Evolutionary conservation across 768 basidiomycete genomes (phyloP), one percentile per base, ranked within the genome.

Genomic region (Punctularia strigosozonata): DNA sequence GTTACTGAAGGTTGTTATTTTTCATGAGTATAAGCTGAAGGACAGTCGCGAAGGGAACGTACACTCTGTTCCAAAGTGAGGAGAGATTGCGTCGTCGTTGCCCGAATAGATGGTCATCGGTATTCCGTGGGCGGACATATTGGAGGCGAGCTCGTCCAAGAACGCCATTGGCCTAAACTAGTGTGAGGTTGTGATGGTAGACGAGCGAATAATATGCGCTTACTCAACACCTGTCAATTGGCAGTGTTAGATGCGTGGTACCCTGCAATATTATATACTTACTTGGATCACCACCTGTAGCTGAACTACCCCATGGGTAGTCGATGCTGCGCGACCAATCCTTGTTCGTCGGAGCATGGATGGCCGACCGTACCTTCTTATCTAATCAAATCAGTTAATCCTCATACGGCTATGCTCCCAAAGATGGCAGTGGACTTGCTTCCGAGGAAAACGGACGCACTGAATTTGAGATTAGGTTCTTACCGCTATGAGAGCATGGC

Each of bases 301-400:
- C 38, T 57, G 49, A 22, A 58, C 51, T 49, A 43, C 48, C 50
- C 47, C 65, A 58, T 2, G 62, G 58, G 50, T 59, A 69, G 40
- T 42, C 21, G 40, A 65, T 53, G 25, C 38, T 51, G 25, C 46
- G 43, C 0, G 22, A 25, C 69, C 70, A 71, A 25, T 71, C 51
- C 44, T 66, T 64, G 52, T 69, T 80, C 6, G 65, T 71, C 3
- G 81, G 80, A 3, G 80, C 80, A 54, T 85, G 80, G 15, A 85
- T 54, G 1, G 80, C 80, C 28, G 66, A 57, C 36, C 70, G 63
- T n/a, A 69, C 72, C 30, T 54, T 63, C 34, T 66, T 61, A 47
- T 80, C 77, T 79, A 31, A 5, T 8, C 5, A 19, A 38, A 36
- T 6, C 24, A 37, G 28, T 22, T 19, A 13, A 13, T 19, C 13